A percentile compares a stretch with the other conserved stretches of the same genome.
Conservation (phyloP, 495 filamentous ascomycete genomes). For the Eremomyces bilateralis region DNA sequence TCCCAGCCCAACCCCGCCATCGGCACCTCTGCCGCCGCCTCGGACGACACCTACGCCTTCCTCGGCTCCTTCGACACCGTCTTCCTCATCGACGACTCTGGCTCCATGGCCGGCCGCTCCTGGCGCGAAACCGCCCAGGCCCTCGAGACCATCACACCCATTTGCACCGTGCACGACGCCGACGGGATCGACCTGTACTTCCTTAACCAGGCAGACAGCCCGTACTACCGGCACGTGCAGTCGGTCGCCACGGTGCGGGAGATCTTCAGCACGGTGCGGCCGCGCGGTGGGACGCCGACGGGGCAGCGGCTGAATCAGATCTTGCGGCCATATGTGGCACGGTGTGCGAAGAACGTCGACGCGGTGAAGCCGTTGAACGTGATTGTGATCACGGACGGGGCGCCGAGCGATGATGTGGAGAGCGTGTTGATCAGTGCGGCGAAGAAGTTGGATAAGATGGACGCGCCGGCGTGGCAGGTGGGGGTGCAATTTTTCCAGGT, state of each 20-base stretch:
- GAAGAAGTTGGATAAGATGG: constrained; percentile 42
- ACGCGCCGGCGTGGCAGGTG: constrained; percentile 65
- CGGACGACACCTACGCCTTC: constrained; percentile 59
- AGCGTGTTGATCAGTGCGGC: constrained; percentile 44
- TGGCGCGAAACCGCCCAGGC: constrained; percentile 62
- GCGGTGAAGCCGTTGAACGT: constrained; percentile 70
- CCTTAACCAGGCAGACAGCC: constrained; percentile 38
- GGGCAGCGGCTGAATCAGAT: constrained; percentile 53
- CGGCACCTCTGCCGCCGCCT: constrained; percentile 5
- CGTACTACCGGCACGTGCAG: constrained; percentile 33
- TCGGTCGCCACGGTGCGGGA: constrained; percentile 28
- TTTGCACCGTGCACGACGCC: constrained; percentile 61
- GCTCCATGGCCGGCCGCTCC: constrained; percentile 56
- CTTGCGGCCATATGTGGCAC: constrained; percentile 43
- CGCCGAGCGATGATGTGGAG: constrained; percentile 63
- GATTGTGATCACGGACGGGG: constrained; percentile 85
- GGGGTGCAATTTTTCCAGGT: constrained; percentile 97
- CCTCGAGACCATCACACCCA: constrained; percentile 55
- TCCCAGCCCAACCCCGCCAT: constrained; percentile 1
- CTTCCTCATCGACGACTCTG: constrained; percentile 85
- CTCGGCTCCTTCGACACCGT: constrained; percentile 74
- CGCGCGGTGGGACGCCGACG: constrained; percentile 50
- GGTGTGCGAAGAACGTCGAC: constrained; percentile 20
- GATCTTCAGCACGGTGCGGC: constrained; percentile 45
- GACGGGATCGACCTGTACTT: constrained; percentile 96